These are phyloP conservation scores for Nannochloropsis granulata DNA, from an alignment of 108 stramenopile species.

Conservation along the genomic window DNA sequence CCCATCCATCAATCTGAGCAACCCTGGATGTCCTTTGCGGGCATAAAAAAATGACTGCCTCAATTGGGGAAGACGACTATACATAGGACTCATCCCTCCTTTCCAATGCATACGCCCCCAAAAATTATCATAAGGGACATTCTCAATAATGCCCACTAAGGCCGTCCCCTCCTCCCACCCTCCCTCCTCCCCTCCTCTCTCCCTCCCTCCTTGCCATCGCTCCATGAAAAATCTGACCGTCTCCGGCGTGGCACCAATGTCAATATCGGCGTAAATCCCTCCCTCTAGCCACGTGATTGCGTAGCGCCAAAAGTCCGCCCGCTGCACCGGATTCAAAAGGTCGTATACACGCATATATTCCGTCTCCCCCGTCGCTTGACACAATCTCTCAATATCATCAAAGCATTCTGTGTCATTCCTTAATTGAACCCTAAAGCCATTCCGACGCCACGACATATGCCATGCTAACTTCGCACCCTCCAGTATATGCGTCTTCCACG, in stretches of 20 bases:
- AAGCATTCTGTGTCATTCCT: not conserved
- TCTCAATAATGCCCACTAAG: not conserved
- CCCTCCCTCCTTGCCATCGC: not conserved
- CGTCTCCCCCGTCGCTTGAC: not conserved
- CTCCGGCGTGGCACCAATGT: not conserved
- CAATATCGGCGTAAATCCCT: not conserved
- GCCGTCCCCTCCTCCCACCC: not conserved
- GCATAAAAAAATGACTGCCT: not conserved
- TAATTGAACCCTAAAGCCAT: not conserved
- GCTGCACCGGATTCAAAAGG: not conserved
- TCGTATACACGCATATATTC: not conserved
- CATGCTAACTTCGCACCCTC: not conserved
- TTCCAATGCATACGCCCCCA: not conserved
- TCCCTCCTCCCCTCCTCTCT: not conserved
- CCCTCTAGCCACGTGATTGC: not conserved
- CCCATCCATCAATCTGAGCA: not conserved
- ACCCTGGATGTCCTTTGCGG: not conserved
- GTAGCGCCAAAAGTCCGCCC: not conserved
- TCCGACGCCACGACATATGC: not conserved
- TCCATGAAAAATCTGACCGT: not conserved
- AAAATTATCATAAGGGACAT: not conserved
- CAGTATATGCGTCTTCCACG: not conserved
- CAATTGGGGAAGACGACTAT: not conserved
- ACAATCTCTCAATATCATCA: not conserved
- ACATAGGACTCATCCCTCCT: not conserved